phyloP scores from a whole-genome alignment of 495 filamentous ascomycete genomes.

The Arthonia radiata region DNA sequence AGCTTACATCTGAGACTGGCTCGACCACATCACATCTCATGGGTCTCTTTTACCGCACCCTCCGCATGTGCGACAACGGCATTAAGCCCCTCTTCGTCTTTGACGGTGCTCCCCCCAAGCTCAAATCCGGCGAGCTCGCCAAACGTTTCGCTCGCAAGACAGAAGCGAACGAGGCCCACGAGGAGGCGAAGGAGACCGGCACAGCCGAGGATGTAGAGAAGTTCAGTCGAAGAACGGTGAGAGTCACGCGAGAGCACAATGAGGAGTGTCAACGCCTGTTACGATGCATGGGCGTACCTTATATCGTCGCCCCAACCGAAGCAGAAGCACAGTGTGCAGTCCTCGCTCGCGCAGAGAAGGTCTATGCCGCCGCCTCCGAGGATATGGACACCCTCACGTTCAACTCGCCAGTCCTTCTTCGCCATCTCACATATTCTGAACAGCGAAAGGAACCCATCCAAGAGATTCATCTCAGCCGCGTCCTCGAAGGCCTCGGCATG shows the following conservation, averaged over 20 bases:
- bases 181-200: slow-evolving; percentile 91
- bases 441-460: slow-evolving; percentile 93
- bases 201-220: slow-evolving; percentile 95
- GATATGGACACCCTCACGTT: slow-evolving; percentile 99
- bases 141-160: slow-evolving; percentile 80
- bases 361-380: slow-evolving; percentile 87
- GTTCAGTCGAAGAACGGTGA: slow-evolving; percentile 82
- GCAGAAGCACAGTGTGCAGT: slow-evolving; percentile 92
- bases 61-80: slow-evolving; percentile 94
- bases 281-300: slow-evolving; percentile 88
- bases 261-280: slow-evolving; percentile 75
- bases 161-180: slow-evolving; percentile 64
- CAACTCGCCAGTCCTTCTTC: slow-evolving; percentile 65
- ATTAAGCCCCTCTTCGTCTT: slow-evolving; percentile 98
- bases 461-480: slow-evolving; percentile 70
- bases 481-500: slow-evolving; percentile 66
- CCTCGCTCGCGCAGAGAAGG: slow-evolving; percentile 75
- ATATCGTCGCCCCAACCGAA: slow-evolving; percentile 84
- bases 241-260: slow-evolving; percentile 91
- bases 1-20: slow-evolving; percentile 77
- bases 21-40: slow-evolving; percentile 95
- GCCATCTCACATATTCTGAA: slow-evolving; percentile 90
- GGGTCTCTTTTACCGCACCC: slow-evolving; percentile 98
- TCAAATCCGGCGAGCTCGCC: slow-evolving; percentile 88
- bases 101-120: slow-evolving; percentile 83